These are phyloP conservation scores for Petunia secreta DNA, from an alignment of 257 asterid species.

Conservation along the genomic window DNA sequence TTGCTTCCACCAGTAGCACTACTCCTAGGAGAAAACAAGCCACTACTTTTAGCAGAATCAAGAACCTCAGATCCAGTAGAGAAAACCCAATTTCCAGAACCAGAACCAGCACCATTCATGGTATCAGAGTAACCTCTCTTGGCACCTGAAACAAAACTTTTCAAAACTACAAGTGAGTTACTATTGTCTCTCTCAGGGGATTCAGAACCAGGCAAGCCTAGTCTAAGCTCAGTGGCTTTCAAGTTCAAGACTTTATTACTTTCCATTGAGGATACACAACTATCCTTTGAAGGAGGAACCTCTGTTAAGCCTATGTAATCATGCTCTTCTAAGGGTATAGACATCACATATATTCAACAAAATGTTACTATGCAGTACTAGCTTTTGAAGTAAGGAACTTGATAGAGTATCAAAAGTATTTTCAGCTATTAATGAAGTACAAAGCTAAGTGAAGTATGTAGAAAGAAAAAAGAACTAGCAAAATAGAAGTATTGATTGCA, in stretches of 20 bases:
- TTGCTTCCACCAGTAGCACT: conserved; percentile 33
- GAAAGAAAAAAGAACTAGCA: too few species aligned
- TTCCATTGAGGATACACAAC: conserved; percentile 15
- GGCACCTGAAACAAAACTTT: conserved; percentile 44
- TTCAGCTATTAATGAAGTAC: too few species aligned
- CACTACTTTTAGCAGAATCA: conserved; percentile 34
- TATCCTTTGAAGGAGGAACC: conserved; percentile 29
- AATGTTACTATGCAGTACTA: too few species aligned
- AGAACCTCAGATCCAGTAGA: conserved; percentile 36
- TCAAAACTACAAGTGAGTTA: background rate
- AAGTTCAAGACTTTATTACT: conserved; percentile 45
- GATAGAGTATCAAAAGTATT: too few species aligned
- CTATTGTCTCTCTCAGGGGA: conserved; percentile 41
- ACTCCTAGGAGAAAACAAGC: conserved; percentile 42
- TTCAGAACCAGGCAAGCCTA: conserved; percentile 47
- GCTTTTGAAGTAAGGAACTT: too few species aligned
- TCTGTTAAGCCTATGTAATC: conserved; percentile 47
- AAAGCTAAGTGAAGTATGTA: too few species aligned
- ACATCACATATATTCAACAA: conserved; percentile 29
- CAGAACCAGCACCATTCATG: conserved; percentile 25
- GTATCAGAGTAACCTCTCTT: conserved; percentile 48
- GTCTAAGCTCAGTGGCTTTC: conserved; percentile 47
- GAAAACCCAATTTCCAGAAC: conserved; percentile 46
- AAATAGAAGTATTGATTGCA: too few species aligned
- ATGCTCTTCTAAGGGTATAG: conserved; percentile 39